phyloP scores from a whole-genome alignment of 768 basidiomycete genomes.

The Russula foetens region DNA sequence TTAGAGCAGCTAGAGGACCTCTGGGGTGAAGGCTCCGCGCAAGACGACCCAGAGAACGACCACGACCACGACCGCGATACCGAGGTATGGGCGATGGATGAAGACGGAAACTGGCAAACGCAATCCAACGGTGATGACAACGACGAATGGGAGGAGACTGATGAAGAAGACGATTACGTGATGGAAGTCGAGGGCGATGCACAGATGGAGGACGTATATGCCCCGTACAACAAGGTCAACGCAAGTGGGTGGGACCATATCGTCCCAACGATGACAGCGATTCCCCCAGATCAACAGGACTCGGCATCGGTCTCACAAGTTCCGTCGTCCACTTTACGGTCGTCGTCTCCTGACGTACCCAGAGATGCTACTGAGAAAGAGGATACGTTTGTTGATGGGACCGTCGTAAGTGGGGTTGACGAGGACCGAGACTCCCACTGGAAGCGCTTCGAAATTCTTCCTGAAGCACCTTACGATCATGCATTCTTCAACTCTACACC shows the following conservation, averaged over 20 bases:
- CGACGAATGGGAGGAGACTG: constrained; percentile 29
- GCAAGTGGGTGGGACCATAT: constrained; percentile 18
- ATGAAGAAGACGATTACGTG: constrained; percentile 29
- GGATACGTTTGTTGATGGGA: constrained; percentile 24
- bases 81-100: constrained; percentile 35
- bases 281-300: constrained; percentile 5
- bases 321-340: constrained; percentile 17
- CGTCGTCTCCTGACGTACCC: constrained; percentile 25
- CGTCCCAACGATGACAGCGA: constrained; percentile 7
- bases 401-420: constrained; percentile 11
- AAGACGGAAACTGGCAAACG: constrained; percentile 31
- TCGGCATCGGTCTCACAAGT: constrained; percentile 16
- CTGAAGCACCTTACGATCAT: constrained; percentile 74
- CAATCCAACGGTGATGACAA: constrained; percentile 23
- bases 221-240: constrained; percentile 7
- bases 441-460: constrained; percentile 76
- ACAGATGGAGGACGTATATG: constrained; percentile 14
- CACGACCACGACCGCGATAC: constrained; percentile 34
- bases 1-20: constrained; percentile 69
- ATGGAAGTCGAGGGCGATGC: constrained; percentile 34
- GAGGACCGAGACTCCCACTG: constrained; percentile 38
- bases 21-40: constrained; percentile 41
- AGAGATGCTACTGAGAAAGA: constrained; percentile 26
- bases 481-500: constrained; percentile 60
- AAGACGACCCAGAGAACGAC: constrained; percentile 27